phyloP scores from a whole-genome alignment of 345 rosid genomes.

The Gossypium stocksii region DNA sequence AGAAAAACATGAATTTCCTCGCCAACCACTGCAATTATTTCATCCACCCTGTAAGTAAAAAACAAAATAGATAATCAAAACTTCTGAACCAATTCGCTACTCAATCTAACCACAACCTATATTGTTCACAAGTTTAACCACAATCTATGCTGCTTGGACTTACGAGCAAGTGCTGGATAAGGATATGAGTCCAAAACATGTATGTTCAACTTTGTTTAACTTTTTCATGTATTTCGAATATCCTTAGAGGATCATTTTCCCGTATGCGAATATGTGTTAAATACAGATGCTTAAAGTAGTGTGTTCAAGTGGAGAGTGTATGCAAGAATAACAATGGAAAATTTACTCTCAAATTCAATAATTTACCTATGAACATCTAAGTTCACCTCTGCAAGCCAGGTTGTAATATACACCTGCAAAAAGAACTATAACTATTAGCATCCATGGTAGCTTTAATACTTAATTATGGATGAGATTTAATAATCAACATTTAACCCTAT shows the following conservation, averaged over 20 bases:
- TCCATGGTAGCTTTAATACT: background rate
- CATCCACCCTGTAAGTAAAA: conserved; percentile 48
- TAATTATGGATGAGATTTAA: background rate
- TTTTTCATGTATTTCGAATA: background rate
- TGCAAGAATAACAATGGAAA: background rate
- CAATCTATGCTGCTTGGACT: background rate
- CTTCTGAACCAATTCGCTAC: background rate
- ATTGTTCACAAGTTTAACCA: background rate
- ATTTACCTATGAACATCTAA: conserved; percentile 46
- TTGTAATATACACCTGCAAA: conserved; percentile 3
- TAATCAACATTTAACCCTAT: background rate
- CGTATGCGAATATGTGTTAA: background rate
- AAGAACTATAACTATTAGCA: background rate
- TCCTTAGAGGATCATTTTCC: background rate
- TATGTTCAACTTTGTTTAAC: too few species aligned
- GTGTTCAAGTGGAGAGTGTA: background rate
- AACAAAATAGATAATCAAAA: background rate
- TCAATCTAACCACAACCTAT: background rate
- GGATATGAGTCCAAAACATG: too few species aligned
- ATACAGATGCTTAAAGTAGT: background rate
- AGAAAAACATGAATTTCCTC: conserved; percentile 61
- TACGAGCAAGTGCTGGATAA: too few species aligned
- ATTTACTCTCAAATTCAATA: background rate
- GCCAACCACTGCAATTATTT: conserved; percentile 53
- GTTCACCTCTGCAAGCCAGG: conserved; percentile 9